Conservation (phyloP, 805 yeast species). For the Tetrapisispora phaffii region DNA sequence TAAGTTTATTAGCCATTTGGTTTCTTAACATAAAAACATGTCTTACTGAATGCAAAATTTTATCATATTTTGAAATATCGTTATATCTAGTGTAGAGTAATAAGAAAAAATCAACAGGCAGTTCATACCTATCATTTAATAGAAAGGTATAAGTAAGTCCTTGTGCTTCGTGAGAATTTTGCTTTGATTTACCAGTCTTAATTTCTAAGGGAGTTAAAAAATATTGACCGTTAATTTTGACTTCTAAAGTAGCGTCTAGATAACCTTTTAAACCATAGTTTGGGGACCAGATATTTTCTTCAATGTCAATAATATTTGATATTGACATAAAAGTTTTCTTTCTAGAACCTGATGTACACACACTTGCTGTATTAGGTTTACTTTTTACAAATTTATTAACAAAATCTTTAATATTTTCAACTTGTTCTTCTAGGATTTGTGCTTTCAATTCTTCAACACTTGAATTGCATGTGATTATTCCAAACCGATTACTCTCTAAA, state of each 20-base stretch:
- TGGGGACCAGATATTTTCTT: constrained; percentile 89
- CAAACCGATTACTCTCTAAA: constrained; percentile 37
- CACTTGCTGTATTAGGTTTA: constrained; percentile 20
- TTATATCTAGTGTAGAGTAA: constrained; percentile 64
- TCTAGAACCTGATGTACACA: constrained; percentile 22
- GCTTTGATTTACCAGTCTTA: constrained; percentile 66
- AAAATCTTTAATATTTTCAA: constrained; percentile 46
- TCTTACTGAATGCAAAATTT: constrained; percentile 47
- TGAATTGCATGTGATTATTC: constrained; percentile 48
- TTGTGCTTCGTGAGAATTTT: constrained; percentile 73
- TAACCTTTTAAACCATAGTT: constrained; percentile 81
- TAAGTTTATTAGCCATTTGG: constrained; percentile 25
- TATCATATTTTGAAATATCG: constrained; percentile 45
- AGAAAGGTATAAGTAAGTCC: constrained; percentile 71
- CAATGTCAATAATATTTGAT: constrained; percentile 65
- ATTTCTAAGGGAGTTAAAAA: constrained; percentile 79
- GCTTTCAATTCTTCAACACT: constrained; percentile 36
- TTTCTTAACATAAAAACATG: constrained; percentile 67
- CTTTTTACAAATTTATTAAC: constrained; percentile 36
- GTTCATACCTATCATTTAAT: constrained; percentile 67
- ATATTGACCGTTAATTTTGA: constrained; percentile 33
- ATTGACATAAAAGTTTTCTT: constrained; percentile 40
- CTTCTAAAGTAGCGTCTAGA: constrained; percentile 78
- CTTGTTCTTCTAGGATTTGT: constrained; percentile 37
- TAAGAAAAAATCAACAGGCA: constrained; percentile 53